These are phyloP conservation scores for Lichenothelia convexa DNA, from an alignment of 495 filamentous ascomycete species.

Conservation along the genomic window DNA sequence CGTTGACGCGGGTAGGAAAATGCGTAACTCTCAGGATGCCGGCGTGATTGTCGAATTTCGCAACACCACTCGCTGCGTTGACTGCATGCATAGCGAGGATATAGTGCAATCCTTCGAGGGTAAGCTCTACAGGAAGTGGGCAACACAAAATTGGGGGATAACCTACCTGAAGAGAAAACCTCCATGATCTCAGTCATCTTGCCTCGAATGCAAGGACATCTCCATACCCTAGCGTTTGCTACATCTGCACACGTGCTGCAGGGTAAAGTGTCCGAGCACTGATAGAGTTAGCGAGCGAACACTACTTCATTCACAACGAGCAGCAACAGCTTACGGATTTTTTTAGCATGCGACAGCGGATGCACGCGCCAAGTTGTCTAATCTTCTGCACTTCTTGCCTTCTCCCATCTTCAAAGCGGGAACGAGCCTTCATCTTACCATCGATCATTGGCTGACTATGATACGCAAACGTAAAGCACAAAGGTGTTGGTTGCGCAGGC, in stretches of 20 bases:
- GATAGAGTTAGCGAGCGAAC: not conserved
- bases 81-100: conserved; percentile 49
- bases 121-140: not conserved
- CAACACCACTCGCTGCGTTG: conserved; percentile 36
- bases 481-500: conserved; percentile 22
- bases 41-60: conserved; percentile 37
- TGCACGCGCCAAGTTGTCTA: conserved; percentile 64
- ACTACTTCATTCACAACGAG: not conserved
- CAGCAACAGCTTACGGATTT: conserved; percentile 38
- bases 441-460: no score
- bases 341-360: conserved; percentile 69
- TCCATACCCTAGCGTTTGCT: conserved; percentile 63
- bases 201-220: conserved; percentile 57
- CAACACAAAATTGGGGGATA: not conserved
- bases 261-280: conserved; percentile 60
- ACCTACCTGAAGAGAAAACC: conserved; percentile 44
- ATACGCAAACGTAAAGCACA: no score
- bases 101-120: conserved; percentile 36
- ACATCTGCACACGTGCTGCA: conserved; percentile 67
- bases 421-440: conserved; percentile 45
- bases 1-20: conserved; percentile 36
- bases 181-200: conserved; percentile 57
- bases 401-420: conserved; percentile 46
- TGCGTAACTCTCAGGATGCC: conserved; percentile 52
- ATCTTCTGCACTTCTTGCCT: conserved; percentile 68